These are phyloP conservation scores for Amaranthus cruentus DNA, from an alignment of 148 eudicot genomes.

Conservation along the genomic window DNA sequence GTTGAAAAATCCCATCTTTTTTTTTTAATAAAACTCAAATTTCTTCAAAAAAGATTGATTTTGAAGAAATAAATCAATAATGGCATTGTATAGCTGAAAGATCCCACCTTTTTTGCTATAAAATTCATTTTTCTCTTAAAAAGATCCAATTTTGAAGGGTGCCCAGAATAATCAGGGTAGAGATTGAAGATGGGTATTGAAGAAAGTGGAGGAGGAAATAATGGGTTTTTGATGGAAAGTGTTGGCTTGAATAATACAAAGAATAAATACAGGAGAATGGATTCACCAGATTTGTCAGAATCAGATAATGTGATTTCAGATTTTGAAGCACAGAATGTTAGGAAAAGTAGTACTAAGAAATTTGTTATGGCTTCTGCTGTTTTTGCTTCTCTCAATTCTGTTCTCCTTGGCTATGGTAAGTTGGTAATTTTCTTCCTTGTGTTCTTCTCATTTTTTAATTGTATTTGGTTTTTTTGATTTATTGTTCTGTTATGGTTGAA, in stretches of 20 bases:
- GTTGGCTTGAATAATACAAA: constrained; percentile 7
- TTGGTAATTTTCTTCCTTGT: constrained; percentile 35
- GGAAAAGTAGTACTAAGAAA: constrained; percentile 35
- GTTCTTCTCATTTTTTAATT: not conserved
- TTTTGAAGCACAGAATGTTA: constrained; percentile 22
- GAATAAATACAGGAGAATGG: constrained; percentile 50
- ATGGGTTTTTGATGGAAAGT: not conserved
- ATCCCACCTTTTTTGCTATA: not conserved
- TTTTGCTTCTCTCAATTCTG: constrained; percentile 76
- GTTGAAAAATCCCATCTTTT: too few species aligned
- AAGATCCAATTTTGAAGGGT: constrained; percentile 4
- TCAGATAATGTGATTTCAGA: constrained; percentile 17
- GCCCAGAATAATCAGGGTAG: not conserved
- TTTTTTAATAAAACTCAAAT: not conserved
- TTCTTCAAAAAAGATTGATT: not conserved
- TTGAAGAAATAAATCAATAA: not conserved
- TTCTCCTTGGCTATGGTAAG: constrained; percentile 82
- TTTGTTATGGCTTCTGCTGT: constrained; percentile 67
- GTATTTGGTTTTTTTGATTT: not conserved
- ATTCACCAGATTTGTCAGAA: constrained; percentile 19
- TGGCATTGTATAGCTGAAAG: too few species aligned
- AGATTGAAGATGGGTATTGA: constrained; percentile 40
- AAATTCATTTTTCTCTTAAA: not conserved
- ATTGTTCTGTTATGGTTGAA: not conserved
- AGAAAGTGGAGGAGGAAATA: constrained; percentile 40